Evolutionary conservation across 148 eudicot species (phyloP), one percentile per base, ranked within the genome.

Genomic region (Camellia sinensis): DNA sequence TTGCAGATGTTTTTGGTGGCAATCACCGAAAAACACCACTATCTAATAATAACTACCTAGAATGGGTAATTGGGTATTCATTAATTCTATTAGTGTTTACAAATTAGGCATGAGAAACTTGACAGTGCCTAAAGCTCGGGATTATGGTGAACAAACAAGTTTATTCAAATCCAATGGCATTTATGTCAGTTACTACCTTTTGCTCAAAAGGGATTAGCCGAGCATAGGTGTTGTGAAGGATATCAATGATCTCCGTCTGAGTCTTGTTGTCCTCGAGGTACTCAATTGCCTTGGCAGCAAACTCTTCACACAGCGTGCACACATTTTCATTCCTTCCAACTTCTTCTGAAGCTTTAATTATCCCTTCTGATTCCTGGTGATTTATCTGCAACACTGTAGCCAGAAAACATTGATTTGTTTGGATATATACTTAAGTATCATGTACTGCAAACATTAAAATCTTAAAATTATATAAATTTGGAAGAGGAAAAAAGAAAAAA

Each of bases 281-380:
- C 8, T 73, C 81, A 57, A 95, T 82, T 73, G 93, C 92, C 80
- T 88, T 56, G 19, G 82, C 54, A 48, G 92, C 82, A 87, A 84
- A 90, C 56, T 92, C 90, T 91, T 95, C 93, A 84, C 98, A 95
- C 82, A 89, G 14, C 22, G 84, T 72, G 82, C 95, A 92, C 71
- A 87, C 18, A 12, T 90, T 80, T 54, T 82, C 79, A 22, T 85
- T 82, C 54, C 77, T 71, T 43, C 52, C 86, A 60, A 57, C 73
- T 41, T 77, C 80, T 80, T 84, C 79, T 43, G 64, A 73, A 69
- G 77, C 74, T 87, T 74, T 79, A 74, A 76, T 22, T 71, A 81
- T 75, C 69, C 66, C 65, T 79, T 50, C 79, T 12, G 67, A 44
- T 37, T 45, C 53, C 67, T 79, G 65, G 72, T 52, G 63, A 43